A percentile compares a stretch with the other conserved stretches of the same genome.
Conservation (phyloP, 441 rosid species). For the Dalechampia spathulata region DNA sequence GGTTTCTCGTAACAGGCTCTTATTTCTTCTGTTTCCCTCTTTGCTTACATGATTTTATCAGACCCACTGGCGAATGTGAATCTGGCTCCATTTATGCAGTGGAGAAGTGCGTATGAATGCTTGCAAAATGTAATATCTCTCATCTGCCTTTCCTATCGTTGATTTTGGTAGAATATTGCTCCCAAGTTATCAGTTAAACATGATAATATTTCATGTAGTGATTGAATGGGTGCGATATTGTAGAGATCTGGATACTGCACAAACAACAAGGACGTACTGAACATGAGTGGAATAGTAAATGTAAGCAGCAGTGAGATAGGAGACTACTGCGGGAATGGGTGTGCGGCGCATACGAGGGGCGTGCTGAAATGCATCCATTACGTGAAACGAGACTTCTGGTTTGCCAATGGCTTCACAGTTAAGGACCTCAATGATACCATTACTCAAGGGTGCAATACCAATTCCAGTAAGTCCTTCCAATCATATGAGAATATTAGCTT, state of each 20-base stretch:
- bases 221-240: not conserved
- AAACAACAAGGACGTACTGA: constrained; percentile 3
- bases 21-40: too few species aligned
- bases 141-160: too few species aligned
- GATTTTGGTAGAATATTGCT: too few species aligned
- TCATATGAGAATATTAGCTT: too few species aligned
- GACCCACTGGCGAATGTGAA: constrained; percentile 17
- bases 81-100: constrained; percentile 27
- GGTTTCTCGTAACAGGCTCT: not conserved
- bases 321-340: constrained; percentile 23
- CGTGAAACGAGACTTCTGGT: too few species aligned
- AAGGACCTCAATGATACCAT: too few species aligned
- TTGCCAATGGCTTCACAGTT: too few species aligned
- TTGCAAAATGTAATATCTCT: constrained; percentile 16
- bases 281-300: constrained; percentile 16
- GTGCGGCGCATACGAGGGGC: constrained; percentile 9
- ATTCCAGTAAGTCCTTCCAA: too few species aligned
- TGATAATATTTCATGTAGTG: too few species aligned
- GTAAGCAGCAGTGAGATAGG: constrained; percentile 16
- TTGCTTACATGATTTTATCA: not conserved
- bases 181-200: too few species aligned
- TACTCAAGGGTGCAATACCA: too few species aligned
- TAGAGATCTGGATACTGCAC: not conserved
- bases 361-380: too few species aligned
- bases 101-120: constrained; percentile 36